Evolutionary conservation across 2,329 filamentous ascomycete genomes (phyloP).

Genomic region (Metarhizium robertsii): DNA sequence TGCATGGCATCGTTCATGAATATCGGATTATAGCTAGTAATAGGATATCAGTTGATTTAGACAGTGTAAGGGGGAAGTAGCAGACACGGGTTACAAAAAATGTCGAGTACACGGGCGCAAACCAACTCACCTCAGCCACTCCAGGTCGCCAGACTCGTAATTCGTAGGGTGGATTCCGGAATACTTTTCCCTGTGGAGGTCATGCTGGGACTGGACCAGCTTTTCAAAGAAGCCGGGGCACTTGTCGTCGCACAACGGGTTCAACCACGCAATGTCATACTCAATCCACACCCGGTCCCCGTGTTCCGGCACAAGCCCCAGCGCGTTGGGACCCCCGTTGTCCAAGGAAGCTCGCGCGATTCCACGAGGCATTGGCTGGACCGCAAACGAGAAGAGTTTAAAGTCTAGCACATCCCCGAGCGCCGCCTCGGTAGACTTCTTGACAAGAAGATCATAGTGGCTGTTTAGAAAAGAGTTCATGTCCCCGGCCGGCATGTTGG

Average conservation of each 20-base stretch:
- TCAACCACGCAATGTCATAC: slow-evolving; percentile 19
- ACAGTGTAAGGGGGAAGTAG: too few relatives aligned
- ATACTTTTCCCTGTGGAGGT: slow-evolving; percentile 9
- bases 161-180: slow-evolving; percentile 12
- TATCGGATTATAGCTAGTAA: slow-evolving; percentile 12
- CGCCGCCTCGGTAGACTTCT: not conserved
- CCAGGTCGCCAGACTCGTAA: slow-evolving; percentile 11
- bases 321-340: slow-evolving; percentile 13
- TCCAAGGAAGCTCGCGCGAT: slow-evolving; percentile 10
- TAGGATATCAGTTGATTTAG: not conserved
- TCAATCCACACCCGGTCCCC: slow-evolving; percentile 22
- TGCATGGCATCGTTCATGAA: slow-evolving; percentile 15
- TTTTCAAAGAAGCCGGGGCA: slow-evolving; percentile 8
- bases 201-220: slow-evolving; percentile 6
- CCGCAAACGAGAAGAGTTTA: slow-evolving; percentile 7
- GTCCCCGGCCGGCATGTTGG: slow-evolving; percentile 12
- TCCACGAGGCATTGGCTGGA: slow-evolving; percentile 11
- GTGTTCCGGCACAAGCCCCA: slow-evolving; percentile 13
- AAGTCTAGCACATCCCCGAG: slow-evolving; percentile 6
- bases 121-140: slow-evolving; percentile 8
- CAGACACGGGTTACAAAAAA: too few relatives aligned
- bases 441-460: slow-evolving; percentile 6
- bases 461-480: slow-evolving; percentile 12
- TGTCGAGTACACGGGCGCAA: not conserved
- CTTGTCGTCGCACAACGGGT: slow-evolving; percentile 9